Conservation (phyloP, 2,329 filamentous ascomycete genomes). For the Aspergillus costaricaensis region DNA sequence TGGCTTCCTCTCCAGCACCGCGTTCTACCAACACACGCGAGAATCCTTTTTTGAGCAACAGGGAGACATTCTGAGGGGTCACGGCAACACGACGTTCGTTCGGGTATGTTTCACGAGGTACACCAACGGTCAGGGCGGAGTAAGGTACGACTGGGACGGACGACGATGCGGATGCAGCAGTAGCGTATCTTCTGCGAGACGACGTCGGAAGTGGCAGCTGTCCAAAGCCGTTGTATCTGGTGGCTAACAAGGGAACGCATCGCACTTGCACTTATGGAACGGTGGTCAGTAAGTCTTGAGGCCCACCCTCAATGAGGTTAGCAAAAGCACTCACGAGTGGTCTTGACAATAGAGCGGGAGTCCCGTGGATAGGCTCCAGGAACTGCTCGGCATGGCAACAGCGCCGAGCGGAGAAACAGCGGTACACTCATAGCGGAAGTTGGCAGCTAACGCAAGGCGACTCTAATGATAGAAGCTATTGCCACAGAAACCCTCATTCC, state of each 20-base stretch:
- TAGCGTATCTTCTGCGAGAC: conserved; percentile 25
- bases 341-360: conserved; percentile 19
- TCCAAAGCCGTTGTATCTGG: conserved; percentile 10
- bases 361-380: conserved; percentile 26
- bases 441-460: neutral
- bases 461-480: neutral
- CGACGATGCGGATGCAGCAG: conserved; percentile 25
- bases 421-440: conserved; percentile 28
- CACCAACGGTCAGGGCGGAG: conserved; percentile 70
- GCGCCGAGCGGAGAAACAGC: conserved; percentile 28
- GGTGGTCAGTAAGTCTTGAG: conserved; percentile 7
- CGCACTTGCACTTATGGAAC: conserved; percentile 13
- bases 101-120: conserved; percentile 75
- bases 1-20: conserved; percentile 74
- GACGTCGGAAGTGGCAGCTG: conserved; percentile 16
- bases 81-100: conserved; percentile 82
- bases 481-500: neutral
- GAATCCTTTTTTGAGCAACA: conserved; percentile 85
- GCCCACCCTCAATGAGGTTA: neutral
- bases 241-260: conserved; percentile 14
- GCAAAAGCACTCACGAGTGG: conserved; percentile 25
- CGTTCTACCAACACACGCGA: conserved; percentile 74
- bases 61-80: conserved; percentile 77
- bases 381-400: conserved; percentile 29
- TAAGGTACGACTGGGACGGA: conserved; percentile 57